phyloP scores from a whole-genome alignment of 768 basidiomycete species.

The Piloderma croceum region DNA sequence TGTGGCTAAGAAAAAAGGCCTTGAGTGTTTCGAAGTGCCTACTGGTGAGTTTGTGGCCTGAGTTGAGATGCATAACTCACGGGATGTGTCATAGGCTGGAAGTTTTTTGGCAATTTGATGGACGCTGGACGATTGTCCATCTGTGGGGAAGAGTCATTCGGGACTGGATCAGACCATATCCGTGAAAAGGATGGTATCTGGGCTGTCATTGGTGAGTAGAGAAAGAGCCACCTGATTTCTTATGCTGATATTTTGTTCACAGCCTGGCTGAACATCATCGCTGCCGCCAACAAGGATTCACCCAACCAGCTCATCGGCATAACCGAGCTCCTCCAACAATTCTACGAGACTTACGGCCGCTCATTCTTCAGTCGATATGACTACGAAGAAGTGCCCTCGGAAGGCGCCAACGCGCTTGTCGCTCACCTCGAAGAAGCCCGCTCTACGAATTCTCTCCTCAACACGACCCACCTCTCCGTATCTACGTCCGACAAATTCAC shows the following conservation, averaged over 20 bases:
- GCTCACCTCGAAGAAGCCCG: constrained; percentile 69
- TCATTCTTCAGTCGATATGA: constrained; percentile 99
- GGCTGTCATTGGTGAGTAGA: constrained; percentile 87
- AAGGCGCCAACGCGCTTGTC: constrained; percentile 84
- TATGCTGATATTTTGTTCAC: constrained; percentile 1
- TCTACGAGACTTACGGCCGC: constrained; percentile 91
- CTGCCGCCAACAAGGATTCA: constrained; percentile 75
- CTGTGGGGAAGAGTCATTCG: constrained; percentile 98
- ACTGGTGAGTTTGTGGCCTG: constrained; percentile 54
- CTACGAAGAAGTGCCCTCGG: constrained; percentile 95
- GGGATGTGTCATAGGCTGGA: constrained; percentile 66
- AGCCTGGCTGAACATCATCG: constrained; percentile 98
- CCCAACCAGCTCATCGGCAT: constrained; percentile 78
- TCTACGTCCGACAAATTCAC: constrained; percentile 68
- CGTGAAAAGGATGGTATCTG: constrained; percentile 99
- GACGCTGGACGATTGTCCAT: constrained; percentile 96
- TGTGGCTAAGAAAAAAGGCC: constrained; percentile 88
- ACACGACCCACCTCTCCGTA: constrained; percentile 60
- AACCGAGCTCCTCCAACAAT: constrained; percentile 81
- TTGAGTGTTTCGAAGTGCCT: constrained; percentile 94
- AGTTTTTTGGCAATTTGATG: constrained; percentile 99
- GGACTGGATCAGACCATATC: constrained; percentile 99
- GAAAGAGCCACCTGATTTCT: constrained; percentile 2
- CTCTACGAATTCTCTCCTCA: constrained; percentile 58
- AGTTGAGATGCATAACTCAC: constrained; percentile 1